These are phyloP conservation scores for Neurospora sp. DNA, from an alignment of 495 filamentous ascomycete species.

Conservation along the genomic window DNA sequence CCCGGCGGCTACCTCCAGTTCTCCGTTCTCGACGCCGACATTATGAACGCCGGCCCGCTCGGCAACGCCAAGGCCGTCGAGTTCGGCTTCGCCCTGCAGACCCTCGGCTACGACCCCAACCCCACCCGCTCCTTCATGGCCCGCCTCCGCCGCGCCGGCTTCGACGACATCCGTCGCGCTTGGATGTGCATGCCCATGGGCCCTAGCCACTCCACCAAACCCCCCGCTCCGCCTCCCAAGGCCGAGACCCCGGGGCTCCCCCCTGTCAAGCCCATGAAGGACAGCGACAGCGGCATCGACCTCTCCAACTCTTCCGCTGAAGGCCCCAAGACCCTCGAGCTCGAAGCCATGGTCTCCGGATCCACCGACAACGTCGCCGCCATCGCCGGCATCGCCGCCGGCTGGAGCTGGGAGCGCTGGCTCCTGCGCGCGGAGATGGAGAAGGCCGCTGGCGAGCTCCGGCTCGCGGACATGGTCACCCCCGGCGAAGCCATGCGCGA, in stretches of 20 bases:
- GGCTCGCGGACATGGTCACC: slow-evolving; percentile 38
- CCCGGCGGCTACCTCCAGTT: slow-evolving; percentile 91
- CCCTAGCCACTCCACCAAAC: slow-evolving; percentile 38
- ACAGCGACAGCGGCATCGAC: slow-evolving; percentile 22
- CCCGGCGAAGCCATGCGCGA: slow-evolving; percentile 35
- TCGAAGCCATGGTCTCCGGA: slow-evolving; percentile 58
- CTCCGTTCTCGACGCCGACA: slow-evolving; percentile 74
- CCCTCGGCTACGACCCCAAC: slow-evolving; percentile 73
- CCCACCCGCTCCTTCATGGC: slow-evolving; percentile 71
- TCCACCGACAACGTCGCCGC: slow-evolving; percentile 62
- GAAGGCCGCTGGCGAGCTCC: slow-evolving; percentile 57
- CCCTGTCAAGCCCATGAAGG: not conserved
- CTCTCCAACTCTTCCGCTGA: slow-evolving; percentile 14
- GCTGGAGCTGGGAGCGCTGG: slow-evolving; percentile 96
- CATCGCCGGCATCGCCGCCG: slow-evolving; percentile 71
- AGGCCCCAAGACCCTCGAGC: slow-evolving; percentile 35
- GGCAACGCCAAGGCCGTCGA: slow-evolving; percentile 74
- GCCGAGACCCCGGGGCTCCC: not conserved
- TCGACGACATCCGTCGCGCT: slow-evolving; percentile 67
- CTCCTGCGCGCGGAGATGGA: slow-evolving; percentile 76
- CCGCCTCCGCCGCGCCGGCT: slow-evolving; percentile 63
- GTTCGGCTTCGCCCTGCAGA: slow-evolving; percentile 79
- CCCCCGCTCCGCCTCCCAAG: slow-evolving; percentile 16
- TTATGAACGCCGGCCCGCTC: slow-evolving; percentile 69
- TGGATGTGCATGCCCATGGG: slow-evolving; percentile 91